These are phyloP conservation scores for Jatropha multifida DNA, from an alignment of 441 rosid genomes.

Conservation along the genomic window DNA sequence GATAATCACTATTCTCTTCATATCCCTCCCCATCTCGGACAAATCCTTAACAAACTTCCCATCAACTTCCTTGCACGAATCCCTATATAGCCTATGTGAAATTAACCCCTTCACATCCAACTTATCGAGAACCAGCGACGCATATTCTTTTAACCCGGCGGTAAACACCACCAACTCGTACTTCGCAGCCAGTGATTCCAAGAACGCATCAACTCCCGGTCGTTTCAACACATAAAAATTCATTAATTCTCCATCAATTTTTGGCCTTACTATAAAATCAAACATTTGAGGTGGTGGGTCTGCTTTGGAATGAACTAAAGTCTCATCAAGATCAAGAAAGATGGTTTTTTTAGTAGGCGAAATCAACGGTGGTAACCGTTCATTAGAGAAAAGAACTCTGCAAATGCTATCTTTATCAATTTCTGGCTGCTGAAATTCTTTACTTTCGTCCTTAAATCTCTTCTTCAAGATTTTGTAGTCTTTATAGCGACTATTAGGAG, in stretches of 20 bases:
- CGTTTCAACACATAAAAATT: constrained; percentile 78
- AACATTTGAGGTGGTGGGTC: constrained; percentile 58
- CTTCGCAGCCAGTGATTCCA: constrained; percentile 47
- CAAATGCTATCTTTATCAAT: constrained; percentile 18
- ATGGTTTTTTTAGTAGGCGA: constrained; percentile 50
- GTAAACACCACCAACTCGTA: constrained; percentile 84
- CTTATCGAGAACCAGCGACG: constrained; percentile 63
- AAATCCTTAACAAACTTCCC: constrained; percentile 75
- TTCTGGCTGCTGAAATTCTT: constrained; percentile 13
- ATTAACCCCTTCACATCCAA: constrained; percentile 51
- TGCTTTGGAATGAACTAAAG: constrained; percentile 66
- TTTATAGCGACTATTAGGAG: constrained; percentile 30
- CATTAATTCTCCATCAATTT: constrained; percentile 56
- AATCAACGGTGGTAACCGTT: constrained; percentile 39
- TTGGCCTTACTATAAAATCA: constrained; percentile 63
- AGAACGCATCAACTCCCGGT: constrained; percentile 73
- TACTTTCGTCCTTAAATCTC: neutral
- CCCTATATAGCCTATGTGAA: constrained; percentile 56
- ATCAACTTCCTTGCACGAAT: constrained; percentile 58
- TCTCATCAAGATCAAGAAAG: constrained; percentile 89
- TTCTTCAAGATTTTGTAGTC: constrained; percentile 56
- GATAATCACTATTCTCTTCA: constrained; percentile 58
- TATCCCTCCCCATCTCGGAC: constrained; percentile 56
- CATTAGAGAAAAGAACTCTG: constrained; percentile 25
- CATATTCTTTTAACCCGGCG: constrained; percentile 76